Evolutionary conservation across 495 filamentous ascomycete species (phyloP).

Genomic region (Neurospora africana): DNA sequence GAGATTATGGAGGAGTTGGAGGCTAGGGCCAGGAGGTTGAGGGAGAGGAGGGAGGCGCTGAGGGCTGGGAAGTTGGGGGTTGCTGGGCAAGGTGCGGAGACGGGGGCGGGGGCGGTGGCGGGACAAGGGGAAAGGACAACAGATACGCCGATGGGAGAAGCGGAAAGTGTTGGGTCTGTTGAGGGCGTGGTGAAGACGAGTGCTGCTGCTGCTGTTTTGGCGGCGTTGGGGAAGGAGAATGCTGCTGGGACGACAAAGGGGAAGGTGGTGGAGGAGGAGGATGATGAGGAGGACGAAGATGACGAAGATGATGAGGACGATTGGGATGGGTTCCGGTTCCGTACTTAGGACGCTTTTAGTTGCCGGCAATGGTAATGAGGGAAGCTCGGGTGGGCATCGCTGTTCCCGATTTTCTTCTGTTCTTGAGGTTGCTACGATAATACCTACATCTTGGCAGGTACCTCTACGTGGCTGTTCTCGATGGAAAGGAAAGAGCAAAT

Average conservation of each 20-base stretch:
- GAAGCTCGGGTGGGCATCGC: background rate
- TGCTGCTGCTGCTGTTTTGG: background rate
- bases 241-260: constrained; percentile 12
- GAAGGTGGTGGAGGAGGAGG: constrained; percentile 24
- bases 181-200: constrained; percentile 7
- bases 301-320: constrained; percentile 49
- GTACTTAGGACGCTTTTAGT: constrained; percentile 13
- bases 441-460: background rate
- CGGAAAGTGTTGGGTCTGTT: constrained; percentile 11
- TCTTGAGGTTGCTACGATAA: background rate
- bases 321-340: constrained; percentile 64
- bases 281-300: constrained; percentile 41
- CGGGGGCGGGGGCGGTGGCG: constrained; percentile 1
- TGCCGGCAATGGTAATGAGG: background rate
- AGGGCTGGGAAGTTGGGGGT: constrained; percentile 31
- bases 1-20: constrained; percentile 92
- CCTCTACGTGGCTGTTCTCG: background rate
- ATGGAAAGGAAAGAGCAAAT: background rate
- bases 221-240: constrained; percentile 27
- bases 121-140: constrained; percentile 9
- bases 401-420: background rate
- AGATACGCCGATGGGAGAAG: constrained; percentile 10
- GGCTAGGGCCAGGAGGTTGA: constrained; percentile 62
- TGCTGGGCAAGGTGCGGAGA: constrained; percentile 5
- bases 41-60: constrained; percentile 52